Conservation (phyloP, 495 filamentous ascomycete genomes). For the Lentithecium fluviatile region DNA sequence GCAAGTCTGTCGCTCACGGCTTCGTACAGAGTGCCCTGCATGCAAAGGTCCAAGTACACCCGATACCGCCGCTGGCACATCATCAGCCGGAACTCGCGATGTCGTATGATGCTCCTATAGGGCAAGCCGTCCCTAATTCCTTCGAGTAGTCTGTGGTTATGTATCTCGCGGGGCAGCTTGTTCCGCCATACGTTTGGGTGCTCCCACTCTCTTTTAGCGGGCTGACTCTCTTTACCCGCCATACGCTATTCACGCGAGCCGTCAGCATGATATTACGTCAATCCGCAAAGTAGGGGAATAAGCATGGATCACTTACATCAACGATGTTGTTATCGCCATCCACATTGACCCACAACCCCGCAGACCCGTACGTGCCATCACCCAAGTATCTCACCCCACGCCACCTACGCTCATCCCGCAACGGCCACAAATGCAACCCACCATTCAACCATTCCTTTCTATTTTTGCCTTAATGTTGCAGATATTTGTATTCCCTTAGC, state of each 20-base stretch:
- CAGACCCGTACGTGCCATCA: not conserved
- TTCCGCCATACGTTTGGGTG: slow-evolving; percentile 3
- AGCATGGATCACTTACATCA: not conserved
- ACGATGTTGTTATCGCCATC: not conserved
- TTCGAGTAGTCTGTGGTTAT: slow-evolving; percentile 8
- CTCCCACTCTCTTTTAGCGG: not conserved
- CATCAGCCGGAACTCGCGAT: slow-evolving; percentile 2
- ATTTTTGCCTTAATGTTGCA: too few relatives aligned
- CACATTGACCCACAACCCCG: not conserved
- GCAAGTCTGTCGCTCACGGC: not conserved
- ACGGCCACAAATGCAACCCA: too few relatives aligned
- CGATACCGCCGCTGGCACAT: slow-evolving; percentile 1
- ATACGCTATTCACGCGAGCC: not conserved
- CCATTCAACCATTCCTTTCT: too few relatives aligned
- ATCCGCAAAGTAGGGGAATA: too few relatives aligned
- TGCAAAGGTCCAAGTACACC: slow-evolving; percentile 2
- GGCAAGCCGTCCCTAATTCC: not conserved
- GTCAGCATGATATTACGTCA: too few relatives aligned
- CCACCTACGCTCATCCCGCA: not conserved
- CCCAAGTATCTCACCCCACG: not conserved
- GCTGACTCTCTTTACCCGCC: slow-evolving; percentile 3
- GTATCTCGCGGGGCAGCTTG: slow-evolving; percentile 9
- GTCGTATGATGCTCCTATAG: not conserved
- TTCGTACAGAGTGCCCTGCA: not conserved
- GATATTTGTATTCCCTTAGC: too few relatives aligned